A percentile compares a stretch with the other conserved stretches of the same genome.
These are phyloP conservation scores for Corymbia maculata DNA, from an alignment of 345 rosid species.

Conservation along the genomic window DNA sequence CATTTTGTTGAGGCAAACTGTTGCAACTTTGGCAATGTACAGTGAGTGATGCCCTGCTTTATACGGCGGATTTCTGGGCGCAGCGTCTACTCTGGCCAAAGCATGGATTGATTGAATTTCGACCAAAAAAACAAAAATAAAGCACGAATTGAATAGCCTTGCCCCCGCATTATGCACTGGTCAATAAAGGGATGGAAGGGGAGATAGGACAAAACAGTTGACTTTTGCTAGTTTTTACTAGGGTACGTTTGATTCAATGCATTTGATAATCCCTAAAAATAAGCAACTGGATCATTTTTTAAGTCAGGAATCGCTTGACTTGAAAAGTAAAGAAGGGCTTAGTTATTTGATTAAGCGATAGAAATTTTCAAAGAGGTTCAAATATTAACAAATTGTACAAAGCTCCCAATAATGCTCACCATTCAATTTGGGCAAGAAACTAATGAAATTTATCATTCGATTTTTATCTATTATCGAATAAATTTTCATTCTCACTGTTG, in stretches of 20 bases:
- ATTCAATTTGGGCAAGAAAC: background rate
- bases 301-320: background rate
- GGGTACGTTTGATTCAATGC: background rate
- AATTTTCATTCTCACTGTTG: background rate
- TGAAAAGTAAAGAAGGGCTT: background rate
- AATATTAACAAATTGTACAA: background rate
- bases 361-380: background rate
- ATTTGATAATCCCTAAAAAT: background rate
- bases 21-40: background rate
- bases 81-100: background rate
- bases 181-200: background rate
- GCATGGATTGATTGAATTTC: background rate
- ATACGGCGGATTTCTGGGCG: background rate
- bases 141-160: background rate
- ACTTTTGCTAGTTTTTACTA: background rate
- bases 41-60: background rate
- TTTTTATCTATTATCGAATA: background rate
- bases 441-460: background rate
- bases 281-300: rapidly evolving
- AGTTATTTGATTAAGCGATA: background rate
- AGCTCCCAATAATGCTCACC: background rate
- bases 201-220: background rate
- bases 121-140: background rate
- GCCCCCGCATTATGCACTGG: background rate
- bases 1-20: background rate